A percentile compares a stretch with the other conserved stretches of the same genome.
phyloP scores from a whole-genome alignment of 2,329 filamentous ascomycete species.

The Penicillium sp. region DNA sequence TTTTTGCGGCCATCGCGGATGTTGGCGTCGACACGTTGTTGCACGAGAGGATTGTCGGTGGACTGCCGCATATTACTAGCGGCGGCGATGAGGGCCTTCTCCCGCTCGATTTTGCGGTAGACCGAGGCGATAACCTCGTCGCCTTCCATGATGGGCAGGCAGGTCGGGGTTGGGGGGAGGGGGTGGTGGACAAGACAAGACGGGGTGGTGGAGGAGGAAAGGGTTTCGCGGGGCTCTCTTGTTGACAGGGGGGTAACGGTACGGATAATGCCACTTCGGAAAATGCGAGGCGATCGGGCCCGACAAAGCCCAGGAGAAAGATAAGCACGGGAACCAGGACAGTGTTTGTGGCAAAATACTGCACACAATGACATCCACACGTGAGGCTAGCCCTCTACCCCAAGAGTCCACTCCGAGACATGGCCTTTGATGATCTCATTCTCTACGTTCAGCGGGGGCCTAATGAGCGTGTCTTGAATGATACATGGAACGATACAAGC shows the following conservation, averaged over 20 bases:
- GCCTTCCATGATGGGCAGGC: conserved; percentile 53
- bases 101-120: conserved; percentile 94
- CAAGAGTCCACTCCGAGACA: conserved; percentile 1
- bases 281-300: conserved; percentile 19
- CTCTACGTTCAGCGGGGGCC: not conserved
- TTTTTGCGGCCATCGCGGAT: conserved; percentile 92
- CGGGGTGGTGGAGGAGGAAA: conserved; percentile 18
- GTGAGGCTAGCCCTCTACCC: conserved; percentile 7
- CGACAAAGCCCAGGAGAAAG: not conserved
- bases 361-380: conserved; percentile 6
- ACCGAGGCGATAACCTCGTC: conserved; percentile 73
- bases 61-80: conserved; percentile 94
- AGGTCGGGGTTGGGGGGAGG: not conserved
- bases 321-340: not conserved
- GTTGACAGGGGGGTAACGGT: conserved; percentile 25
- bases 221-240: conserved; percentile 28
- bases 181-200: conserved; percentile 11
- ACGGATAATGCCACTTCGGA: conserved; percentile 26
- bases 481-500: not conserved
- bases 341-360: conserved; percentile 6
- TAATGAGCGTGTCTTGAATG: not conserved
- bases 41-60: conserved; percentile 88
- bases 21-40: conserved; percentile 86
- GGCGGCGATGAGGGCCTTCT: conserved; percentile 91
- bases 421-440: not conserved